phyloP scores from a whole-genome alignment of 345 rosid species.

The Aquilaria sinensis region DNA sequence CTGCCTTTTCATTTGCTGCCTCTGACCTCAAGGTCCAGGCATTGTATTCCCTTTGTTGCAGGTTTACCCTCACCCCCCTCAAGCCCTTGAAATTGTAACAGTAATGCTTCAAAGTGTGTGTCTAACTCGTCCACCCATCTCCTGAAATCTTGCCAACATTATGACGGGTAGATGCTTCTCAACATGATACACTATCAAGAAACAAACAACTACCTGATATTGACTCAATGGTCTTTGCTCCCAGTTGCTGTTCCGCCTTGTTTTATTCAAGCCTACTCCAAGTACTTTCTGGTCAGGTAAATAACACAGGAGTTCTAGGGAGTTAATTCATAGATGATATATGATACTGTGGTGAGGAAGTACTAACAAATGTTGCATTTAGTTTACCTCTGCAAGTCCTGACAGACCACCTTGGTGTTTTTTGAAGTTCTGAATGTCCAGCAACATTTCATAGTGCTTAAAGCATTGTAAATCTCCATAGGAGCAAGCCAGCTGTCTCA shows the following conservation, averaged over 20 bases:
- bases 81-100: no score
- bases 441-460: conserved; percentile 71
- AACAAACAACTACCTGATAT: conserved; percentile 51
- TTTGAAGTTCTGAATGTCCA: conserved; percentile 75
- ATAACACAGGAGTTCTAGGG: not conserved
- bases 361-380: not conserved
- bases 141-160: no score
- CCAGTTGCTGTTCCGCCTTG: conserved; percentile 87
- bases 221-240: conserved; percentile 71
- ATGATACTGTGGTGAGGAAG: not conserved
- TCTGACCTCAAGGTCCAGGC: no score
- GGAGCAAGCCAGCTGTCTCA: conserved; percentile 52
- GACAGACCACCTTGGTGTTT: conserved; percentile 75
- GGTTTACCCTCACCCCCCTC: no score
- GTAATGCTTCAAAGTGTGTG: no score
- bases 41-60: no score
- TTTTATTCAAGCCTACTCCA: conserved; percentile 88
- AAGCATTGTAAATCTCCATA: conserved; percentile 75
- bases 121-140: no score
- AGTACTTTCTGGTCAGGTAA: conserved; percentile 53
- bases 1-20: no score
- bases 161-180: no score
- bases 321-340: no score
- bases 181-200: not conserved
- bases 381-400: conserved; percentile 69